Conservation (phyloP, 352 stramenopile species). For the Hyphochytrium catenoides region DNA sequence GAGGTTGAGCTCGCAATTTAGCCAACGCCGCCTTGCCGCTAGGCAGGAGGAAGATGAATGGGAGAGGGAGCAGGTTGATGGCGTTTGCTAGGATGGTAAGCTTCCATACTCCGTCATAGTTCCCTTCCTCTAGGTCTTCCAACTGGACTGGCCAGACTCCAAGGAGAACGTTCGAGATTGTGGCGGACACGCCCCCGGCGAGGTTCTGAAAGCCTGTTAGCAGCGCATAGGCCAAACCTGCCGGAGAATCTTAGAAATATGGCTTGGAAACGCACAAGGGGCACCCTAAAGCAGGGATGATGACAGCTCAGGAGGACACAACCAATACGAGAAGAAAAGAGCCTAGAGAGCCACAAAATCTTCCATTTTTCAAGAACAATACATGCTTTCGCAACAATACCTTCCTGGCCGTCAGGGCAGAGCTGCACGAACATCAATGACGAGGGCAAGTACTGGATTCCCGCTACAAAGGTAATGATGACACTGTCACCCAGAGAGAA, state of each 20-base stretch:
- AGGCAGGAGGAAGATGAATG: constrained; percentile 25
- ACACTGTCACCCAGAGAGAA: constrained; percentile 38
- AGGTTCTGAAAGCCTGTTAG: constrained; percentile 47
- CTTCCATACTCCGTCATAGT: constrained; percentile 46
- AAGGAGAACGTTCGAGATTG: constrained; percentile 45
- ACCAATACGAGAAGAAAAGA: too few species aligned
- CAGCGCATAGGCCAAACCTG: constrained; percentile 42
- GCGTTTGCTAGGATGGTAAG: constrained; percentile 31
- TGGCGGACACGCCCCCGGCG: constrained; percentile 30
- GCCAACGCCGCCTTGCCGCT: constrained; percentile 21
- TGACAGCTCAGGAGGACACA: too few species aligned
- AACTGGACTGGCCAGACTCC: constrained; percentile 39
- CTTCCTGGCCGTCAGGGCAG: constrained; percentile 39
- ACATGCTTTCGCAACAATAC: too few species aligned
- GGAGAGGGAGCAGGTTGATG: constrained; percentile 24
- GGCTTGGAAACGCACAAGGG: too few species aligned
- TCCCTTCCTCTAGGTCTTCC: constrained; percentile 18
- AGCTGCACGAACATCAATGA: constrained; percentile 45
- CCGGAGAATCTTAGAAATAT: too few species aligned
- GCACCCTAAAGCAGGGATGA: too few species aligned
- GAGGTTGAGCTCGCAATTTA: constrained; percentile 17
- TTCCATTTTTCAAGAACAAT: too few species aligned
- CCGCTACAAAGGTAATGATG: constrained; percentile 32
- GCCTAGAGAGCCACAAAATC: too few species aligned
- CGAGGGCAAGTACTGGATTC: constrained; percentile 45